Conservation (phyloP, 2,329 filamentous ascomycete species). For the Trichophyton schoenleinii region DNA sequence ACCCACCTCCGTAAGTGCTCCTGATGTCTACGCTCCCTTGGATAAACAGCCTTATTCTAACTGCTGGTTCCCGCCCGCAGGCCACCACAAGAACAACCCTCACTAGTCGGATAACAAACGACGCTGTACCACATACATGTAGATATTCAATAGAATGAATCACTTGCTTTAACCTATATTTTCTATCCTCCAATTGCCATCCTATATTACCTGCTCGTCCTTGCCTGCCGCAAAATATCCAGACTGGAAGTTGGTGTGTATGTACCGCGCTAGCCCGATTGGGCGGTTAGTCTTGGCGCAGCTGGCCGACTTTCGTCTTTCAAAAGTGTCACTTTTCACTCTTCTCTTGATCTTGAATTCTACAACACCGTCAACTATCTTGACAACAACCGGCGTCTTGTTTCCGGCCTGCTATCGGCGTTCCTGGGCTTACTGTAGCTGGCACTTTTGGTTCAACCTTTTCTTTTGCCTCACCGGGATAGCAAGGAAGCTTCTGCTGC, state of each 20-base stretch:
- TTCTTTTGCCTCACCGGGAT: background rate
- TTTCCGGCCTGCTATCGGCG: conserved; percentile 1
- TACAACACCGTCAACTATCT: conserved; percentile 1
- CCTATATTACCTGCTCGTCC: background rate
- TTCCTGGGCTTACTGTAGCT: background rate
- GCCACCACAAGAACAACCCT: conserved; percentile 99
- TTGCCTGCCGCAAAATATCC: background rate
- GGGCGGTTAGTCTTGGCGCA: background rate
- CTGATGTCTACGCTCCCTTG: background rate
- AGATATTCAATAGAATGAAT: conserved; percentile 28
- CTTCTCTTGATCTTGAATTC: background rate
- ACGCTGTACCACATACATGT: conserved; percentile 21
- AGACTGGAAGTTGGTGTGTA: background rate
- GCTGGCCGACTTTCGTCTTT: conserved; percentile 1
- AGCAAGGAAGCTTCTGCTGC: background rate
- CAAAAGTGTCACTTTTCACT: background rate
- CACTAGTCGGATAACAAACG: conserved; percentile 49
- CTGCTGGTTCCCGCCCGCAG: conserved; percentile 37
- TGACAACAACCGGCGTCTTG: conserved; percentile 2
- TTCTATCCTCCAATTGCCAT: conserved; percentile 7
- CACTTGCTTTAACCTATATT: conserved; percentile 13
- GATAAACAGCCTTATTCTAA: conserved; percentile 7
- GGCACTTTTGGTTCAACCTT: background rate
- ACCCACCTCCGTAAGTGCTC: conserved; percentile 85
- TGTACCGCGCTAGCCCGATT: background rate